Evolutionary conservation across 306 rosid genomes (phyloP), one percentile per base, ranked within the genome.

Genomic region (Ammopiptanthus mongolicus): DNA sequence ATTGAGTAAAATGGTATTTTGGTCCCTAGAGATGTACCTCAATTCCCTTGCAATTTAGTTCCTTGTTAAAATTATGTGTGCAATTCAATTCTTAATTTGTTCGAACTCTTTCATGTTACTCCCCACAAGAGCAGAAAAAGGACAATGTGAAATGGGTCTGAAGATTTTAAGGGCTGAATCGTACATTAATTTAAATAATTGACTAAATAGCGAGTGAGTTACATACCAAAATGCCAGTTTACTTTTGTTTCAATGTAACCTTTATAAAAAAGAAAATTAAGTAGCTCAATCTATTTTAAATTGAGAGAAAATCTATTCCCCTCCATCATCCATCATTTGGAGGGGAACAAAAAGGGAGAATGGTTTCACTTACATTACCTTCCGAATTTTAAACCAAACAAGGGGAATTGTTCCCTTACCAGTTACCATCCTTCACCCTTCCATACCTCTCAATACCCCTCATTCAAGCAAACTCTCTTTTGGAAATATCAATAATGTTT

Each of bases 191-290:
- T 14, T 71, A 21, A 39, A 55, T 46, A 57, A 34, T 36, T 36
- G 34, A 22, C 18, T 19, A 11, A 74, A 12, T 48, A 67, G 29
- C n/a, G 44, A 44, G 60, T 31, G 31, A 53, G 62, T 3, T 73
- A 47, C 37, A 41, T 57, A 74, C 58, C 76, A 23, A 17, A 36
- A 59, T 66, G 50, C 76, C 48, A 36, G 44, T 80, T 59, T 36
- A 65, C 34, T 52, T 31, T 11, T 28, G 33, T 22, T 71, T 51
- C 66, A 25, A 12, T 50, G 50, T 17, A 63, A 71, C n/a, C 41
- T 29, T 39, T 10, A 9, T n/a, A 13, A 36, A 36, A 1, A 2
- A 28, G 6, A 47, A 13, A 23, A 5, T 42, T 17, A 78, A 7
- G 60, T 56, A 73, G 65, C 12, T 44, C 48, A 73, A 56, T 34